phyloP scores from a whole-genome alignment of 805 yeast genomes.

The Yamadazyma scolyti region DNA sequence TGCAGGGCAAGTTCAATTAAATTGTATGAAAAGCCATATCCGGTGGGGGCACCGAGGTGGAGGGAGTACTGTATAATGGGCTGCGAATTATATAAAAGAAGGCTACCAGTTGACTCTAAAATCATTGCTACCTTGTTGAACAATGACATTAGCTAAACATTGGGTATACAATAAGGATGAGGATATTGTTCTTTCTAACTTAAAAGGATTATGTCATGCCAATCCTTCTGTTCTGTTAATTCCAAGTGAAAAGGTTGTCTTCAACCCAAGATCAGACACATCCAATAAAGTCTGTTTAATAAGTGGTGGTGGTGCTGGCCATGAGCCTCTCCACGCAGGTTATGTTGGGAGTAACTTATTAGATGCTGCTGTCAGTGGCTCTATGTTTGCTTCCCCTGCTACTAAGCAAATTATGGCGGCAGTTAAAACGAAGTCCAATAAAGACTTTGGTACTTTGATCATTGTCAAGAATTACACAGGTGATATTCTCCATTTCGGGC shows the following conservation, averaged over 20 bases:
- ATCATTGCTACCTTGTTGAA: no score
- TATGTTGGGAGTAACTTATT: constrained; percentile 81
- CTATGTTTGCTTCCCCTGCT: constrained; percentile 93
- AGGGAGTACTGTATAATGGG: no score
- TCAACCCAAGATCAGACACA: constrained; percentile 34
- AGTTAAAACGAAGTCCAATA: constrained; percentile 52
- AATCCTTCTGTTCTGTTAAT: constrained; percentile 55
- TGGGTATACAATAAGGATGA: constrained; percentile 45
- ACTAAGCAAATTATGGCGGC: constrained; percentile 81
- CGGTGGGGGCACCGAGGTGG: no score
- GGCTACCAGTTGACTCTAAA: no score
- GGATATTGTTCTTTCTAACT: constrained; percentile 45
- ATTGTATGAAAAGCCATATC: no score
- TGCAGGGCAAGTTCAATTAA: no score
- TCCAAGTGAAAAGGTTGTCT: constrained; percentile 55
- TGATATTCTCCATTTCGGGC: constrained; percentile 87
- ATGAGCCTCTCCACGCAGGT: constrained; percentile 92
- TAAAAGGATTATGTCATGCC: constrained; percentile 49
- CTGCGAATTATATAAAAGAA: no score
- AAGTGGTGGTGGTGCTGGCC: constrained; percentile 96
- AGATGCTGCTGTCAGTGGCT: constrained; percentile 87
- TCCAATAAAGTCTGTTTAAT: constrained; percentile 63
- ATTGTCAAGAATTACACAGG: constrained; percentile 94
- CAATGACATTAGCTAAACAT: constrained; percentile 37
- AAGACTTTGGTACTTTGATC: constrained; percentile 62